A percentile compares a stretch with the other conserved stretches of the same genome.
Evolutionary conservation across 2,329 filamentous ascomycete species (phyloP).

Genomic region (Colletotrichum shisoi): DNA sequence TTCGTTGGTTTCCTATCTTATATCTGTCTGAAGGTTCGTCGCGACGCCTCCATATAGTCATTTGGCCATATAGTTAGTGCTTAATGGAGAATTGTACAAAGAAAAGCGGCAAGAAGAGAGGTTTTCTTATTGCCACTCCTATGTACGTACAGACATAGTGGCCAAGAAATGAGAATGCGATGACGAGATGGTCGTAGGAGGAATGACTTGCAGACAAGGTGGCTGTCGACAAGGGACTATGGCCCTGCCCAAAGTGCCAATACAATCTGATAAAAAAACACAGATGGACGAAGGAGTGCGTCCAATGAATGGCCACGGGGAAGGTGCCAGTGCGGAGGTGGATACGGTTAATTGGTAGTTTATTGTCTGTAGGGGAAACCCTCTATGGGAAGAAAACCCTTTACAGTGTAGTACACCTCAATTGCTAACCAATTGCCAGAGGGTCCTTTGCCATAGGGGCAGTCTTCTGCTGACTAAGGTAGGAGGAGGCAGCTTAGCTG

Average conservation of each 20-base stretch:
- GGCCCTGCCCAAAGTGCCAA: constrained; percentile 28
- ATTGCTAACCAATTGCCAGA: no score
- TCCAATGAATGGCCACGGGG: constrained; percentile 23
- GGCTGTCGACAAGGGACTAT: constrained; percentile 24
- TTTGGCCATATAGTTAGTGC: neutral
- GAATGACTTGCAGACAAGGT: constrained; percentile 3
- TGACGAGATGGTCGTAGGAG: constrained; percentile 22
- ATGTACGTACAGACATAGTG: neutral
- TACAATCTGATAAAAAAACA: constrained; percentile 33
- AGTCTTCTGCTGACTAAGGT: no score
- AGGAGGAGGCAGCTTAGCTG: no score
- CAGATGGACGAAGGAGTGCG: neutral
- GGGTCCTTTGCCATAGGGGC: no score
- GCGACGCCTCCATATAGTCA: neutral
- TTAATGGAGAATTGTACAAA: neutral
- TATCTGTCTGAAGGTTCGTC: neutral
- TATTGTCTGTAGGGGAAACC: no score
- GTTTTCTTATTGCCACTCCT: neutral
- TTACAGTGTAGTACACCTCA: no score
- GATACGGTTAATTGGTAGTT: no score
- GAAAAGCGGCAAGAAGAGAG: neutral
- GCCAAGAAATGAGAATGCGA: neutral
- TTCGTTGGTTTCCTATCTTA: neutral
- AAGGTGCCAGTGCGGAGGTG: constrained; percentile 27
- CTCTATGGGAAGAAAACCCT: no score